These are phyloP conservation scores for Geotrichum aggregatum DNA, from an alignment of 1,139 yeast genomes.

Conservation along the genomic window DNA sequence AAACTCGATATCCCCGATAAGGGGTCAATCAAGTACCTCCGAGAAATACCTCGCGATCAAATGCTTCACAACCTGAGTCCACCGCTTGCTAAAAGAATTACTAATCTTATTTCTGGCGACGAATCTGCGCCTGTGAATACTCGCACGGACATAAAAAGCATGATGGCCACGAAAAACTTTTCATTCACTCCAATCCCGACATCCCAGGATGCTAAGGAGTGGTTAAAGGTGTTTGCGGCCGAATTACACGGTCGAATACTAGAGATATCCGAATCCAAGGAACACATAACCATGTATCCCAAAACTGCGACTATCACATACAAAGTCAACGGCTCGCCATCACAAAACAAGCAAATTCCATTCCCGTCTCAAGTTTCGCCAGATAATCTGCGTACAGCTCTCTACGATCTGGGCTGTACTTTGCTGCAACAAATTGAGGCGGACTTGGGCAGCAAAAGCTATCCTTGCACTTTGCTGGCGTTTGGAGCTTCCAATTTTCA, in stretches of 20 bases:
- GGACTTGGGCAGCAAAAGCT: conserved; percentile 16
- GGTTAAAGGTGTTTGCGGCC: conserved; percentile 81
- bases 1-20: conserved; percentile 37
- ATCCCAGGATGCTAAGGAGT: conserved; percentile 58
- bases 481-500: conserved; percentile 26
- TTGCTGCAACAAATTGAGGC: conserved; percentile 31
- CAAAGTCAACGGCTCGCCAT: conserved; percentile 13
- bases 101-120: conserved; percentile 62
- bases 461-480: conserved; percentile 27
- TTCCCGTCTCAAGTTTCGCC: conserved; percentile 22
- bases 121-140: conserved; percentile 51
- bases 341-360: conserved; percentile 28
- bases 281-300: conserved; percentile 36
- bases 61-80: conserved; percentile 36
- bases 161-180: conserved; percentile 85
- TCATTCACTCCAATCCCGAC: conserved; percentile 48
- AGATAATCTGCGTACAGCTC: conserved; percentile 28
- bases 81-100: conserved; percentile 49
- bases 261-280: conserved; percentile 70
- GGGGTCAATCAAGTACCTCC: conserved; percentile 31
- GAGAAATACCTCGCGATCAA: conserved; percentile 33
- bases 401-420: conserved; percentile 30
- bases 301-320: conserved; percentile 36
- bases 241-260: conserved; percentile 67
- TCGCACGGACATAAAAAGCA: conserved; percentile 67